Evolutionary conservation across 2,329 filamentous ascomycete species (phyloP), one percentile per base, ranked within the genome.

Genomic region (Monosporascus sp.): DNA sequence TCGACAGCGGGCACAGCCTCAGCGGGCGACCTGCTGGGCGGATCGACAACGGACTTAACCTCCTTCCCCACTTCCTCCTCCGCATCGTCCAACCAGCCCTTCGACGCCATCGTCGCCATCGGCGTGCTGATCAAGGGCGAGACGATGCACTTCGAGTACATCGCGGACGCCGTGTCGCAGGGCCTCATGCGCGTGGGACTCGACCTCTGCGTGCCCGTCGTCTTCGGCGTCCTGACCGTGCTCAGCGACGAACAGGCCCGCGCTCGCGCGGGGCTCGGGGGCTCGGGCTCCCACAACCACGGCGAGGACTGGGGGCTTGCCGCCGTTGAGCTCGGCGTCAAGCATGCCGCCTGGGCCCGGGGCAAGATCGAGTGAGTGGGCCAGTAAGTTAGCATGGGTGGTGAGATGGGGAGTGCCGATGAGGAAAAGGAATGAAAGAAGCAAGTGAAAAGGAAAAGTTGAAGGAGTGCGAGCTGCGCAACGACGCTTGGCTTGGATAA

Each of bases 61-160:
- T 72, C 79, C 15, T 67, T 75, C 59, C 48, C 73, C 52, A 63
- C 72, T 47, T 63, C 75, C 18, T 57, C 76, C 20, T 56, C 71
- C 47, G 57, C 68, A 31, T 65, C 73, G 3, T 61, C 72, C 3
- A 22, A 68, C 53, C 74, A 77, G 52, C 83, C 90, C 20, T 97
- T 97, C 65, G 93, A 97, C 68, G 94, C 94, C 57, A 85, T 99
- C 58, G 92, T 99, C 60, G 91, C 94, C 50, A 89, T 99, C 61
- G 94, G 94, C 52, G 92, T 96, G 52, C 83, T 99, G 56, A 97
- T 99, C 76, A 99, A 99, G 78, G 94, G 94, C 70, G 89, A 96
- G 74, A 97, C 94, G 6, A 97, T 97, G 91, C 94, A 99, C 74
- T 99, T 99, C 67, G 94, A 99, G 74, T 97, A 99, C 75, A 99